Base-by-base conservation (phyloP, 257 asterid genomes). In the Ophiorrhiza pumila region DNA sequence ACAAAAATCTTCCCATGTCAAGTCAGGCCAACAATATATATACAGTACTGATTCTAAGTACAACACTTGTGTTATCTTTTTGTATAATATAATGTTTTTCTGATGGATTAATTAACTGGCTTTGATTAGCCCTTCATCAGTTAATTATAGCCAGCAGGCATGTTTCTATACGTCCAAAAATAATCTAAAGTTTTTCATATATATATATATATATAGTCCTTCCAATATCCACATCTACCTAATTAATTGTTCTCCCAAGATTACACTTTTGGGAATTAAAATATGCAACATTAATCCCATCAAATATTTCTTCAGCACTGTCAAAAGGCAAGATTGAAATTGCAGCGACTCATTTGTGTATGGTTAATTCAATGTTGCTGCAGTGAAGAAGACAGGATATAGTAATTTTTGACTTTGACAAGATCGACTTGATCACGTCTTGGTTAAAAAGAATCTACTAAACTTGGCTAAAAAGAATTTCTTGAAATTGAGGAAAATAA, bases 21-120 rank as follows among this genome's bases (percentile, higher is more conserved):
- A 15, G 42, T 23, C 62, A 61, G 37, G 71, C 77, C 65, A 74
- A 62, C n/a, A n/a, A n/a, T n/a, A n/a, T n/a, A n/a, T 47, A 18
- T 72, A n/a, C n/a, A n/a, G 22, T 61, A 22, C 43, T 47, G 18
- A 62, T 73, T 62, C 64, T 15, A 32, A 62, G 78, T 74, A 74
- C 72, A 53, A 56, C 45, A 31, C 34, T 59, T 11, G 12, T 11
- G n/a, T 62, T 27, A 23, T 37, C 35, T 29, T 41, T 12, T 29
- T 27, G 39, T 58, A 52, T 47, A 25, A 56, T 56, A 11, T 25
- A 25, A n/a, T 25, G 31, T 11, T 2, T 37, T 11, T 25, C 62
- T 0, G 7, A 56, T 57, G 4, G 37, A 27, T 11, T 25, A 2
- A 57, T 43, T 43, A 60, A 59, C 46, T 72, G 25, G 65, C 45